A percentile compares a stretch with the other conserved stretches of the same genome.
Conservation (phyloP, 73 alveolate genomes). For the Breviolum minutum region DNA sequence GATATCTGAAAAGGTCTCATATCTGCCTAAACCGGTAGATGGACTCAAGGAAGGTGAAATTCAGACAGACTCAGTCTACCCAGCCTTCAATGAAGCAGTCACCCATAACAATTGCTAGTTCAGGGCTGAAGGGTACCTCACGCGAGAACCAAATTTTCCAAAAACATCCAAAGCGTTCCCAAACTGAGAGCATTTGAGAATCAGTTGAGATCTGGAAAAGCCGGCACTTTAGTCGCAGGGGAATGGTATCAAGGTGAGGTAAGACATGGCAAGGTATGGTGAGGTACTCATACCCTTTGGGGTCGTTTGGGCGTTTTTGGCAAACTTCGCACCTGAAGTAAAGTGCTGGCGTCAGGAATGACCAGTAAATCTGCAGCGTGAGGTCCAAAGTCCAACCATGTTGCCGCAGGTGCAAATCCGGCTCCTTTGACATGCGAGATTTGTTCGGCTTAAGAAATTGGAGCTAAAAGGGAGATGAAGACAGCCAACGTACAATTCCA, state of each 20-base stretch:
- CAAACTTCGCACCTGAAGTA: conserved; percentile 32
- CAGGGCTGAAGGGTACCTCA: conserved; percentile 74
- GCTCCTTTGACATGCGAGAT: conserved; percentile 20
- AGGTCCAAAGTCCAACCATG: conserved; percentile 73
- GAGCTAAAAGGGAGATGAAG: neutral
- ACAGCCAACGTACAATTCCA: neutral
- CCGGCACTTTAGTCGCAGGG: neutral
- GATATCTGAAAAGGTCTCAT: neutral
- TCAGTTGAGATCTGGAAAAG: too few relatives aligned
- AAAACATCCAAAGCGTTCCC: neutral
- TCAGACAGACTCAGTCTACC: neutral
- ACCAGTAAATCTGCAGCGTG: conserved; percentile 73
- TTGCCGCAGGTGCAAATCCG: conserved; percentile 88
- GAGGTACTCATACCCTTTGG: too few relatives aligned
- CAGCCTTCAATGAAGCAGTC: conserved; percentile 67
- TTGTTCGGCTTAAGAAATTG: neutral
- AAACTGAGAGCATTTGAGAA: neutral
- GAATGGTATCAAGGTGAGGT: too few relatives aligned
- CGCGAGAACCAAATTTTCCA: neutral
- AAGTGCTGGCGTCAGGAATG: conserved; percentile 70
- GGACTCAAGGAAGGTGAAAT: neutral
- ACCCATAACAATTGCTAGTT: conserved; percentile 79
- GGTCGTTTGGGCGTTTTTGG: too few relatives aligned
- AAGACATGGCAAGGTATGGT: too few relatives aligned
- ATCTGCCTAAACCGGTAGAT: neutral